Base-by-base conservation (phyloP, 768 basidiomycete species). In the Panaeolus papilionaceus region DNA sequence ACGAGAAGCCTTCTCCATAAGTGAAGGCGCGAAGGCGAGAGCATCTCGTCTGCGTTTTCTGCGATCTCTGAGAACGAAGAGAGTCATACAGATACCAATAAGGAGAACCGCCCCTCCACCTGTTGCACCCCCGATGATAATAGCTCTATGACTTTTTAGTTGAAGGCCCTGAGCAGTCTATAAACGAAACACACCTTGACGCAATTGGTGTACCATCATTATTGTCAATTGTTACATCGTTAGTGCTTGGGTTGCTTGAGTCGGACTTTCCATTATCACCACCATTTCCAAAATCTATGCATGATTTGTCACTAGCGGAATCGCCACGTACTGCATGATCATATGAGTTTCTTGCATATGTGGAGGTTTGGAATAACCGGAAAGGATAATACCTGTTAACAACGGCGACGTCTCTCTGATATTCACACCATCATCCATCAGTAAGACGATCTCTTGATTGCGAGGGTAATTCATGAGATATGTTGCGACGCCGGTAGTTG, bases 121-220 rank as follows among this genome's bases (percentile, higher is more conserved):
- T 40, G 81, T 74, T 42, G 82, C 77, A 40, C 83, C 75, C 6
- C 84, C 85, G 62, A 88, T 84, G 63, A 86, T 77, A 10, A 83
- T 78, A 26, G 75, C 75, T 68, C 85, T 89, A 51, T 28, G 51
- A 66, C 18, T 14, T 14, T 38, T 63, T 5, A 62, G 47, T 23
- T 18, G 28, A 16, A 26, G 8, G 38, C 23, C 20, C 4, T 38
- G 38, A 16, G 5, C 2, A 18, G 42, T 18, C 23, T 5, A 23
- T 58, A 20, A 26, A 26, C 18, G 10, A 14, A 14, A 61, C 70
- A 26, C 20, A 71, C 70, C 66, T 71, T 68, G 69, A 70, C 7
- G 61, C 45, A 1, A 64, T 47, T n/a, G 70, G 67, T 10, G 64
- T 67, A 28, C 54, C 63, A 49, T 20, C 51, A 10, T 45, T 38